phyloP scores from a whole-genome alignment of 495 filamentous ascomycete genomes.

The Xylaria scruposa region DNA sequence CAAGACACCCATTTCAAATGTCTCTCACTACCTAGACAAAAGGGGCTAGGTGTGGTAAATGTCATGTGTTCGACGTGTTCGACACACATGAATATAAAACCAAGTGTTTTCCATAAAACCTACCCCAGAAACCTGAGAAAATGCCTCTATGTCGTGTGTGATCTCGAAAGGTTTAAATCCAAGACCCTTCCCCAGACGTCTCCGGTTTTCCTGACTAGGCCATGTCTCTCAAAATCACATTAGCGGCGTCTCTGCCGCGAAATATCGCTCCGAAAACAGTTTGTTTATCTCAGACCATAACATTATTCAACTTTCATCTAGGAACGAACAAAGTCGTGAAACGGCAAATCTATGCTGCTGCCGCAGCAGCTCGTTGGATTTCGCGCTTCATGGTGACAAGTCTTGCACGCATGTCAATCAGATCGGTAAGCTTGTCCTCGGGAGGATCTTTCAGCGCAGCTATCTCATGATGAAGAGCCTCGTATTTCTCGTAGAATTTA shows the following conservation, averaged over 20 bases:
- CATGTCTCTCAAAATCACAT: not conserved
- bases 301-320: not conserved
- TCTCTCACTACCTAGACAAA: not conserved
- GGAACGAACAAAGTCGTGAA: not conserved
- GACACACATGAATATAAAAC: not conserved
- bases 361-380: conserved; percentile 61
- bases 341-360: conserved; percentile 17
- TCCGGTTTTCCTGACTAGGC: not conserved
- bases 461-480: conserved; percentile 65
- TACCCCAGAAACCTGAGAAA: not conserved
- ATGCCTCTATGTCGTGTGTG: not conserved
- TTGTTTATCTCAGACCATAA: not conserved
- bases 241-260: not conserved
- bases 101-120: not conserved
- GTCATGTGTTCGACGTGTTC: not conserved
- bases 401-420: conserved; percentile 66
- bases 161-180: not conserved
- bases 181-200: not conserved
- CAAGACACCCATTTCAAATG: conserved; percentile 5
- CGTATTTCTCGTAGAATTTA: conserved; percentile 67
- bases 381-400: conserved; percentile 70
- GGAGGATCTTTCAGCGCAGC: conserved; percentile 57
- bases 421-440: conserved; percentile 59
- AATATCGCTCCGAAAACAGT: not conserved
- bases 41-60: not conserved